phyloP scores from a whole-genome alignment of 306 rosid species.

The Quercus berberidifolia region DNA sequence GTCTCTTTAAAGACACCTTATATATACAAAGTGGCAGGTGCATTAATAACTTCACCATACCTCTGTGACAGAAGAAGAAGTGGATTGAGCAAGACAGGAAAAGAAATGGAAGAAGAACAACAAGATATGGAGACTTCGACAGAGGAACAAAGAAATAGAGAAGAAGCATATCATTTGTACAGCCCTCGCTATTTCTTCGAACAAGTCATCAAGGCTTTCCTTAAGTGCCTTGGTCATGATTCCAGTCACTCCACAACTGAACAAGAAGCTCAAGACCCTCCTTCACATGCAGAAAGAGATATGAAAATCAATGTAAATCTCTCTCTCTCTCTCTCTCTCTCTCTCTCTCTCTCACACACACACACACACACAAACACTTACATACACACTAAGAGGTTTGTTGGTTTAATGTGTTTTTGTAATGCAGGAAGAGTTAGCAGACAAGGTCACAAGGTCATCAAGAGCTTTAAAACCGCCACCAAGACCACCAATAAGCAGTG shows the following conservation, averaged over 20 bases:
- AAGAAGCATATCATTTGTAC: not conserved
- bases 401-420: not conserved
- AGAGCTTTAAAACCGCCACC: constrained; percentile 28
- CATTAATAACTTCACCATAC: not conserved
- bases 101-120: not conserved
- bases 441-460: not conserved
- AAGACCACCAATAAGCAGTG: constrained; percentile 31
- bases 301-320: not conserved
- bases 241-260: not conserved
- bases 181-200: constrained; percentile 37
- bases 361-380: not conserved
- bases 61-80: not conserved
- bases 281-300: constrained; percentile 1
- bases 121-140: not conserved
- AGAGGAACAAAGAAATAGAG: not conserved
- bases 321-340: not conserved
- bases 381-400: not conserved
- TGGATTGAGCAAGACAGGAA: not conserved
- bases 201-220: constrained; percentile 30
- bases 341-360: not conserved
- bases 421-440: constrained; percentile 11
- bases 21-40: not conserved
- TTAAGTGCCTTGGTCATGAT: constrained; percentile 37
- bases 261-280: not conserved
- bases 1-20: not conserved